phyloP scores from a whole-genome alignment of 257 asterid genomes.

The Nicotiana attenuata region DNA sequence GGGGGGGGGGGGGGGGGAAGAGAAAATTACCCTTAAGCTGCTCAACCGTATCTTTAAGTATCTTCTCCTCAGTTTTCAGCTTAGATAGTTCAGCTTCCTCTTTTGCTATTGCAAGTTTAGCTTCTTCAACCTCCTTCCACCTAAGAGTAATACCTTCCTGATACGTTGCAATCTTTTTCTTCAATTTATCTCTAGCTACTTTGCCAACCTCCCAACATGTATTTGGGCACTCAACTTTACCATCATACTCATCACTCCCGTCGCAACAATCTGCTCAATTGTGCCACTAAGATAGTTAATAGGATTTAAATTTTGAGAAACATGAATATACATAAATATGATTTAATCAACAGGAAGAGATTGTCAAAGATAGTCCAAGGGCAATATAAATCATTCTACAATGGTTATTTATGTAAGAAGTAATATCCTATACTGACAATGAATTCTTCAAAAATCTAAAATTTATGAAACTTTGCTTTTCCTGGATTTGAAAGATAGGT shows the following conservation, averaged over 20 bases:
- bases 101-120: conserved; percentile 55
- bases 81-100: conserved; percentile 73
- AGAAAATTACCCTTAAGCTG: conserved; percentile 63
- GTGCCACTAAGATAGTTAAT: conserved; percentile 10
- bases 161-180: conserved; percentile 66
- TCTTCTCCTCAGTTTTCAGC: conserved; percentile 70
- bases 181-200: conserved; percentile 81
- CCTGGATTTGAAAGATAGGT: not conserved
- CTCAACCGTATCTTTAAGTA: conserved; percentile 69
- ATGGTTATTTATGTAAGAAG: not conserved
- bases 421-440: not conserved
- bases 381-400: not conserved
- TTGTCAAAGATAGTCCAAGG: not conserved
- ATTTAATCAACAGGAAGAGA: not conserved
- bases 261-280: conserved; percentile 88
- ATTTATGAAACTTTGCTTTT: not conserved
- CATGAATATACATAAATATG: not conserved
- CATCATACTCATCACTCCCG: conserved; percentile 96
- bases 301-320: not conserved
- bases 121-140: conserved; percentile 58
- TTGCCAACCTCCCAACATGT: conserved; percentile 98
- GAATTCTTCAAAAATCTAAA: not conserved
- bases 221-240: conserved; percentile 66
- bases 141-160: conserved; percentile 70
- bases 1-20: conserved; percentile 12